Base-by-base conservation (phyloP, 2,329 filamentous ascomycete species). In the Hirsutella thompsonii region DNA sequence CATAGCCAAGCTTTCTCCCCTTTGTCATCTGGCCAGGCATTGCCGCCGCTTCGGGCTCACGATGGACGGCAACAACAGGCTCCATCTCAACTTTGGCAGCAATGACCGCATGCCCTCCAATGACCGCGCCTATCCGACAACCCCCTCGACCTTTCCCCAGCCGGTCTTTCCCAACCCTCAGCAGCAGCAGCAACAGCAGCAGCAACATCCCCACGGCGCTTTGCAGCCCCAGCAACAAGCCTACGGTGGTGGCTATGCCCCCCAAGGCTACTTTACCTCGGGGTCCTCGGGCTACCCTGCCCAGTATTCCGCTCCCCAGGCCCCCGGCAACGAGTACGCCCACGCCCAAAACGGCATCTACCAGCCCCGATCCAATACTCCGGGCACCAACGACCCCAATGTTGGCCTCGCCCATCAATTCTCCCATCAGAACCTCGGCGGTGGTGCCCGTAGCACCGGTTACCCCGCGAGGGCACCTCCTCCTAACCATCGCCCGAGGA, bases 391-490 rank as follows among this genome's bases (percentile, higher is more conserved):
- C 55, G 88, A 95, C 56, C 83, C 82, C 51, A 93, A 90, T 52
- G 92, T 87, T 53, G 89, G 88, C 23, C 74, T 96, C 36, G 88
- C 89, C 45, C 87, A 95, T 59, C 92, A 98, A 61, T 94, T 96
- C 62, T 93, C 90, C 44, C 88, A 95, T 63, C 90, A 96, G 69
- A 94, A 95, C 61, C 74, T 96, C 33, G 82, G 84, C 45, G 78
- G 77, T 36, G 79, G 79, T 10, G 26, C 35, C 45, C 76, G 87
- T 49, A 72, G 73, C 23, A 79, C 77, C 45, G 77, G 79, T 38
- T 89, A 88, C 56, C 76, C 70, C 48, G 72, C 76, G 44, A 76
- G 87, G 36, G 73, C 72, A 29, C 71, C 75, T 26, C 81, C 85
- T 26, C 78, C 86, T 21, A 73, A 70, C 40, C 81, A 83, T 58